Conservation (phyloP, 2,329 filamentous ascomycete genomes). For the Raffaelea deltoideospora region DNA sequence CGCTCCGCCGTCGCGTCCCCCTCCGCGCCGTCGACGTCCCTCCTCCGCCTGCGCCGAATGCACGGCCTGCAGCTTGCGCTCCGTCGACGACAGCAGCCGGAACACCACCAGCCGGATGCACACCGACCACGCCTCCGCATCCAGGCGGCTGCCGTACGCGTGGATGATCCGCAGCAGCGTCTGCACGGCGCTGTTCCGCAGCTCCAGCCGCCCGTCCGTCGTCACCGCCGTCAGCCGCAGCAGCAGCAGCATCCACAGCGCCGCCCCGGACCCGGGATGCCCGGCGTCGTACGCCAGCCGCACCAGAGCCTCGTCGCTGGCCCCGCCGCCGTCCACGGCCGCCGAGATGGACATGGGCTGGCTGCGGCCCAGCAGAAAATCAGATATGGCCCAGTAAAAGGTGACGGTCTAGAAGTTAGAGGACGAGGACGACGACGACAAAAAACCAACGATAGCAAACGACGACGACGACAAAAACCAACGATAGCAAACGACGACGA, state of each 20-base stretch:
- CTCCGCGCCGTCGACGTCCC: slow-evolving; percentile 21
- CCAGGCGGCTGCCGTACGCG: slow-evolving; percentile 70
- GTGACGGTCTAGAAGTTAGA: slow-evolving; percentile 54
- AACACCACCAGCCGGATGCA: slow-evolving; percentile 73
- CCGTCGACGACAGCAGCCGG: slow-evolving; percentile 57
- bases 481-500: not conserved
- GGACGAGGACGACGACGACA: not conserved
- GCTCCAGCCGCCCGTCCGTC: slow-evolving; percentile 55
- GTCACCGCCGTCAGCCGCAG: slow-evolving; percentile 57
- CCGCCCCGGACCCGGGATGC: slow-evolving; percentile 47
- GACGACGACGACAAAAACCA: too few species aligned
- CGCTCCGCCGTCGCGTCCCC: slow-evolving; percentile 21
- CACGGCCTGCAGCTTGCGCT: slow-evolving; percentile 36
- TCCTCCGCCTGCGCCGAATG: too few species aligned
- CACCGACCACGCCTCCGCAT: slow-evolving; percentile 65
- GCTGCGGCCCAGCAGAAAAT: slow-evolving; percentile 56
- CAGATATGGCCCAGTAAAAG: slow-evolving; percentile 90
- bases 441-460: not conserved
- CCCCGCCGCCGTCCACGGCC: slow-evolving; percentile 35
- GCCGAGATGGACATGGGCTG: slow-evolving; percentile 42
- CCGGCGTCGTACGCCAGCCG: slow-evolving; percentile 44
- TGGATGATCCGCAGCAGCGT: slow-evolving; percentile 85
- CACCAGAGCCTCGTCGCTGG: slow-evolving; percentile 40
- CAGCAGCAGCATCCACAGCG: slow-evolving; percentile 66
- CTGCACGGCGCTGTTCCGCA: slow-evolving; percentile 78